Evolutionary conservation across 208 protist genomes (phyloP).

Genomic region (Leishmania martiniquensis): DNA sequence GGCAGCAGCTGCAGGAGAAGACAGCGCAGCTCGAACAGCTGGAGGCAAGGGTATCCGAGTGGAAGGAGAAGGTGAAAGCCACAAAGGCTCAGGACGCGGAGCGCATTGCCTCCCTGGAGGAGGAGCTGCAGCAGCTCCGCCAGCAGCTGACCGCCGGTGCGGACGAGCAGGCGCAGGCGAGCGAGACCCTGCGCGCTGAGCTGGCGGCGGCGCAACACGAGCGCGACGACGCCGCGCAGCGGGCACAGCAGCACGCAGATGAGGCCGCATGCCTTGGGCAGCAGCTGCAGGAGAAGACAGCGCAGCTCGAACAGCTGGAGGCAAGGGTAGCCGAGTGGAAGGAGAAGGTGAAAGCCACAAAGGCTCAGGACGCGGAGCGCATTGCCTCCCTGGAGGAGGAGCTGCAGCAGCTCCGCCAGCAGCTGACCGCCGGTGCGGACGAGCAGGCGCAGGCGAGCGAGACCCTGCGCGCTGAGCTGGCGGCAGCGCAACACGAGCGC

Average conservation of each 20-base stretch:
- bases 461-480: conserved; percentile 11
- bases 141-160: conserved; percentile 15
- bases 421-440: conserved; percentile 18
- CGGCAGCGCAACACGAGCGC: conserved; percentile 1
- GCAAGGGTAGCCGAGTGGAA: conserved; percentile 40
- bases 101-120: too few species aligned
- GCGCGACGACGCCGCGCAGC: conserved; percentile 11
- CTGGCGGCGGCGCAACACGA: conserved; percentile 9
- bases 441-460: conserved; percentile 2
- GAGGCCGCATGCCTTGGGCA: too few species aligned
- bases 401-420: conserved; percentile 10
- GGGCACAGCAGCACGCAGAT: conserved; percentile 8
- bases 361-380: conserved; percentile 38
- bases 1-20: too few species aligned
- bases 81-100: too few species aligned
- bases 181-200: conserved; percentile 11
- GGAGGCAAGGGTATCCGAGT: too few species aligned
- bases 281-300: conserved; percentile 1
- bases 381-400: conserved; percentile 26
- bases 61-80: too few species aligned
- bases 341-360: conserved; percentile 61
- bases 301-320: conserved; percentile 16
- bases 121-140: conserved; percentile 21
- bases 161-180: conserved; percentile 14
- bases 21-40: too few species aligned